These are phyloP conservation scores for Chalciporus sp. DNA, from an alignment of 1,284 basidiomycete genomes.

Conservation along the genomic window DNA sequence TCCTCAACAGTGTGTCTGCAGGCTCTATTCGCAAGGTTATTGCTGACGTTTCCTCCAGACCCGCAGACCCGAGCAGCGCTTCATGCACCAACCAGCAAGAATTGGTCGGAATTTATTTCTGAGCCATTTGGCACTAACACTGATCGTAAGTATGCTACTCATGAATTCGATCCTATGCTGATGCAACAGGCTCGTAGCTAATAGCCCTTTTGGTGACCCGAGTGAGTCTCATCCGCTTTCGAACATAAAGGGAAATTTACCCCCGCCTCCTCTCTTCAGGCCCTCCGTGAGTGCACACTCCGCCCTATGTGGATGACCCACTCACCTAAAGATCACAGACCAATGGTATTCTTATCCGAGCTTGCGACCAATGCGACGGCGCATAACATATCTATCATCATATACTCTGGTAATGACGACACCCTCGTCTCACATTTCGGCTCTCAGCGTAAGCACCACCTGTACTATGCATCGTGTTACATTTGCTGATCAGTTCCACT, in stretches of 20 bases:
- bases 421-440: slow-evolving; percentile 61
- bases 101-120: slow-evolving; percentile 51
- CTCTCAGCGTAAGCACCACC: slow-evolving; percentile 53
- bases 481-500: slow-evolving; percentile 11
- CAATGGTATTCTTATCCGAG: slow-evolving; percentile 64
- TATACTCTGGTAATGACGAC: slow-evolving; percentile 73
- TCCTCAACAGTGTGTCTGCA: slow-evolving; percentile 57
- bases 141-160: slow-evolving; percentile 26
- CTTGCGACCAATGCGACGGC: slow-evolving; percentile 61
- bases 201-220: slow-evolving; percentile 37
- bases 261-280: slow-evolving; percentile 32
- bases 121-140: slow-evolving; percentile 43
- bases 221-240: slow-evolving; percentile 36
- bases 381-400: slow-evolving; percentile 49
- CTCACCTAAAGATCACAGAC: slow-evolving; percentile 39
- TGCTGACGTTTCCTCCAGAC: slow-evolving; percentile 40
- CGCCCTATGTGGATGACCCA: background rate
- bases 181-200: slow-evolving; percentile 7
- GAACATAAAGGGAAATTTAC: background rate
- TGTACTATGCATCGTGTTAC: background rate
- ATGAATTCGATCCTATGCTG: slow-evolving; percentile 11
- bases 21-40: background rate
- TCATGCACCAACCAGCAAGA: slow-evolving; percentile 68
- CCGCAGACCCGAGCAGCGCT: slow-evolving; percentile 53
- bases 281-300: slow-evolving; percentile 45